Percentiles rank a stretch among this genome's conserved stretches.
phyloP scores from a whole-genome alignment of 2,329 filamentous ascomycete genomes.

The Aureobasidium sp. region DNA sequence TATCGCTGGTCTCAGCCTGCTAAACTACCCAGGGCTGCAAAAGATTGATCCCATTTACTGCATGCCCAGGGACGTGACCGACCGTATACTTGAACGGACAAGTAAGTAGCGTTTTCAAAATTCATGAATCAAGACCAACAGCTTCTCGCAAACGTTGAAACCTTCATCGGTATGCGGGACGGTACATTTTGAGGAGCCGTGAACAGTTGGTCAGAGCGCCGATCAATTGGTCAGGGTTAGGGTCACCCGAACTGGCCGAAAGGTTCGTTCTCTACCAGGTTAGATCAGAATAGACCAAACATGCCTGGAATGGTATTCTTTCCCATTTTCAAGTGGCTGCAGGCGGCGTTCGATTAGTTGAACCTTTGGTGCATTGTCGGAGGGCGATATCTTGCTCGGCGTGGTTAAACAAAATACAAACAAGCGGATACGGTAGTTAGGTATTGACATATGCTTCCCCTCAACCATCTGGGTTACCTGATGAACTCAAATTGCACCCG shows the following conservation, averaged over 20 bases:
- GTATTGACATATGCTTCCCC: background rate
- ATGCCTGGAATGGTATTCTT: background rate
- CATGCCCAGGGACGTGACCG: conserved; percentile 10
- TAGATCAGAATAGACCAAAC: background rate
- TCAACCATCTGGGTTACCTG: background rate
- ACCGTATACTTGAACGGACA: background rate
- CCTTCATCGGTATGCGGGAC: background rate
- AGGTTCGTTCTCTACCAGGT: background rate
- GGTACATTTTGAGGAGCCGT: background rate
- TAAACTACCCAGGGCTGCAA: conserved; percentile 68
- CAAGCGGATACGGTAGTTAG: no score
- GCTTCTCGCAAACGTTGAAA: background rate
- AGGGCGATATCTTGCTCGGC: background rate
- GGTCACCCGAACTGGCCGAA: background rate
- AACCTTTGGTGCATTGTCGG: no score
- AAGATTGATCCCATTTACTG: conserved; percentile 78
- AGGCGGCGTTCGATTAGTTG: background rate
- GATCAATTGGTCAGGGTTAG: background rate
- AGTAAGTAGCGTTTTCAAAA: background rate
- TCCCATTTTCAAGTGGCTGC: background rate
- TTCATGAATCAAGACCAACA: background rate
- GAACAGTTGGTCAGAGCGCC: conserved; percentile 5
- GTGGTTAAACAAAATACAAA: background rate
- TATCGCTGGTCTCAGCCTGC: conserved; percentile 76
- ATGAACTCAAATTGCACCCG: background rate